Conservation (phyloP, 768 basidiomycete species). For the Epithele typhae region DNA sequence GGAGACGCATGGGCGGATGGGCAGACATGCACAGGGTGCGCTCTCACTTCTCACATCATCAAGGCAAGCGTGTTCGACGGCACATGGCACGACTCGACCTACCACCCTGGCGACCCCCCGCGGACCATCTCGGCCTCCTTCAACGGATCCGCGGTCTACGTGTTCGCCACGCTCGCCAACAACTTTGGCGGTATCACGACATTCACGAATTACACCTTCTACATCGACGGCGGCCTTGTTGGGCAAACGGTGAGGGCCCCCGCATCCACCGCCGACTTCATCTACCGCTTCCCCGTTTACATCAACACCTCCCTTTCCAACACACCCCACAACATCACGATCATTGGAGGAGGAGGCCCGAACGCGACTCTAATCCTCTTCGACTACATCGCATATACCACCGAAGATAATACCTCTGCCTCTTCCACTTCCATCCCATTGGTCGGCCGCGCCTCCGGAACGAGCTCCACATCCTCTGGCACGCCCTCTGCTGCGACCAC, state of each 20-base stretch:
- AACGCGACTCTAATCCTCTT: conserved; percentile 1
- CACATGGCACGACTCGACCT: conserved; percentile 1
- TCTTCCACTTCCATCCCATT: too few species aligned
- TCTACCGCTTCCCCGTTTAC: conserved; percentile 2
- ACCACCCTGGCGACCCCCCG: neutral
- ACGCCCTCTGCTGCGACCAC: too few species aligned
- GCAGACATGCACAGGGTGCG: neutral
- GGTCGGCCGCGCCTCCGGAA: too few species aligned
- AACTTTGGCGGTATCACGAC: neutral
- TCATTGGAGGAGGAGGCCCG: neutral
- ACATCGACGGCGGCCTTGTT: conserved; percentile 1
- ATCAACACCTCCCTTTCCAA: neutral
- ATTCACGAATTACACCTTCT: conserved; percentile 2
- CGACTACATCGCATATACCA: conserved; percentile 6
- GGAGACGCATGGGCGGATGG: neutral
- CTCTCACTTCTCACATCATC: neutral
- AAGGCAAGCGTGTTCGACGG: neutral
- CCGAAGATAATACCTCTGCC: neutral
- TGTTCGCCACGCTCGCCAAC: conserved; percentile 1
- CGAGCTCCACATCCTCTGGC: neutral
- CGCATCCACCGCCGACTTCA: neutral
- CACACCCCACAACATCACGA: neutral
- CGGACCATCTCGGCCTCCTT: neutral
- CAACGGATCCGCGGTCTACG: conserved; percentile 6
- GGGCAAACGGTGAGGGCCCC: neutral